phyloP scores from a whole-genome alignment of 306 rosid species.

The Gastrolobium villosum region DNA sequence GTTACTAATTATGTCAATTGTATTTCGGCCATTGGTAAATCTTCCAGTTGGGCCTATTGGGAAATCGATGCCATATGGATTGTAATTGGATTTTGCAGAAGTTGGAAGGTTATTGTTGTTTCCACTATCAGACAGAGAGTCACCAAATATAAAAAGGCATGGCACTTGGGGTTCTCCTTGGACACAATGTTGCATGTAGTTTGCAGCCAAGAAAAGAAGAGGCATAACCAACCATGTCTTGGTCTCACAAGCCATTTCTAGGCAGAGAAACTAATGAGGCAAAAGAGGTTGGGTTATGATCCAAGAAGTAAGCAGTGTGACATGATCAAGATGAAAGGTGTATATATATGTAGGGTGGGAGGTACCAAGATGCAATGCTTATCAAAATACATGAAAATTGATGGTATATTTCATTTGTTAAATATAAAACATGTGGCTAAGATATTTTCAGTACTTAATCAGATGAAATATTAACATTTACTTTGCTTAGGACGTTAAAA shows the following conservation, averaged over 20 bases:
- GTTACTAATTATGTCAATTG: constrained; percentile 49
- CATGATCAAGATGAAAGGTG: background rate
- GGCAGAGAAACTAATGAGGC: background rate
- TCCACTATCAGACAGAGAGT: constrained; percentile 73
- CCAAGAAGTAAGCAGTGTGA: background rate
- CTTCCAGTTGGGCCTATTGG: constrained; percentile 68
- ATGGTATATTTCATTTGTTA: no score
- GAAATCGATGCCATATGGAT: constrained; percentile 75
- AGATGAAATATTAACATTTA: no score
- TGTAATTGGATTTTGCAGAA: constrained; percentile 47
- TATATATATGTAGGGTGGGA: background rate
- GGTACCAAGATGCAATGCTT: background rate
- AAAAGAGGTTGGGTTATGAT: background rate
- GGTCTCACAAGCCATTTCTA: constrained; percentile 3
- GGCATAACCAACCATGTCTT: constrained; percentile 12
- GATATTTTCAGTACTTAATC: background rate
- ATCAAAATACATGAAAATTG: no score
- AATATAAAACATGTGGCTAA: background rate
- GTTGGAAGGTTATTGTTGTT: constrained; percentile 64
- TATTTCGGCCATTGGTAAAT: constrained; percentile 66
- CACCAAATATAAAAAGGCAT: constrained; percentile 74
- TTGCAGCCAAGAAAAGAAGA: constrained; percentile 42
- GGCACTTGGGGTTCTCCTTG: constrained; percentile 52
- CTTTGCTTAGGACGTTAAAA: no score
- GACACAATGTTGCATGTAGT: constrained; percentile 20